These are phyloP conservation scores for Aureobasidium sp. DNA, from an alignment of 2,329 filamentous ascomycete species.

Conservation along the genomic window DNA sequence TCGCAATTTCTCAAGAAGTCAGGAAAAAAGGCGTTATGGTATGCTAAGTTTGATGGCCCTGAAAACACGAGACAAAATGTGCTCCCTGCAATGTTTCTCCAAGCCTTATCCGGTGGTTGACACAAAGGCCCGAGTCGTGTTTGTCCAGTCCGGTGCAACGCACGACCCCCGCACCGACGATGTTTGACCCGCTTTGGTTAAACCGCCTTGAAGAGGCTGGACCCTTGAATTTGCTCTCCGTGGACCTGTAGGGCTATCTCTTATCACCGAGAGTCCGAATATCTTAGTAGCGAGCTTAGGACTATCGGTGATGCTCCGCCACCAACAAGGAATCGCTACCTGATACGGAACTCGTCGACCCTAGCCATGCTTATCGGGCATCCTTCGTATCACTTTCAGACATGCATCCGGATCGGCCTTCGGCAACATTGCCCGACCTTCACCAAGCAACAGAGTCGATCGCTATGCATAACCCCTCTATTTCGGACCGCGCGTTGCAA, in stretches of 20 bases:
- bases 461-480: slow-evolving; percentile 5
- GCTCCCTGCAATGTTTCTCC: slow-evolving; percentile 1
- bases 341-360: slow-evolving; percentile 2
- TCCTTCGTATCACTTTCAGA: background rate
- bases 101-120: background rate
- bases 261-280: background rate
- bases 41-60: slow-evolving; percentile 7
- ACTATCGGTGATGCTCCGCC: slow-evolving; percentile 13
- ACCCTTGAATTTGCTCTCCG: background rate
- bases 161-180: slow-evolving; percentile 6
- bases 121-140: slow-evolving; percentile 10
- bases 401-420: background rate
- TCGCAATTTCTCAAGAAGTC: background rate
- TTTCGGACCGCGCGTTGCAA: slow-evolving; percentile 6
- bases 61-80: slow-evolving; percentile 1
- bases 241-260: background rate
- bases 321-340: background rate
- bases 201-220: background rate
- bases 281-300: background rate
- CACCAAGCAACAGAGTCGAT: background rate
- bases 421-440: background rate
- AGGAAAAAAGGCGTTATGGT: background rate
- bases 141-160: background rate
- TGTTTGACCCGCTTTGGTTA: slow-evolving; percentile 10
- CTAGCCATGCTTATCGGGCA: slow-evolving; percentile 12